phyloP scores from a whole-genome alignment of 352 stramenopile genomes.

The Pythium guiyangense region DNA sequence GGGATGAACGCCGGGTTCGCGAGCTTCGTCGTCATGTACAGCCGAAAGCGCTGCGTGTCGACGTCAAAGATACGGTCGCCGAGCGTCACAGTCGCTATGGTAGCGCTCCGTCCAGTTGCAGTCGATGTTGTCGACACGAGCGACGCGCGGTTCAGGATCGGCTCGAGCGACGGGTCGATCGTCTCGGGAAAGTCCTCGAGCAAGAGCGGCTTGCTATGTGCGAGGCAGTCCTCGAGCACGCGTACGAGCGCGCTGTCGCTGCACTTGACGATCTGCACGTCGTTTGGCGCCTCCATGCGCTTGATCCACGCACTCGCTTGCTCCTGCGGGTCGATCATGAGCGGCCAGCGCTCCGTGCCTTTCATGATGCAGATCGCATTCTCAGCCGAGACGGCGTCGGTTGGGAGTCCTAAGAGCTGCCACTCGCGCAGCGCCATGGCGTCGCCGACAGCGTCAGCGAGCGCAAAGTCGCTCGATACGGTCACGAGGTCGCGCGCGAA shows the following conservation, averaged over 20 bases:
- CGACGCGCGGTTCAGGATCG: constrained; percentile 24
- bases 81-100: constrained; percentile 42
- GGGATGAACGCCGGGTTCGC: constrained; percentile 88
- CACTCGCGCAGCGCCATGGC: constrained; percentile 81
- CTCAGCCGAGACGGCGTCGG: constrained; percentile 84
- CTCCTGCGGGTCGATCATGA: constrained; percentile 93
- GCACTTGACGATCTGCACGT: constrained; percentile 72
- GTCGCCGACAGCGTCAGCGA: constrained; percentile 77
- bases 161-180: constrained; percentile 51
- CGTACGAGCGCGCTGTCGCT: constrained; percentile 36
- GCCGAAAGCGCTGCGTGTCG: constrained; percentile 69
- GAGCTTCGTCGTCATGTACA: constrained; percentile 93
- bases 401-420: constrained; percentile 86
- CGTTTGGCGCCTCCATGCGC: constrained; percentile 62
- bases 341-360: constrained; percentile 82
- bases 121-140: neutral
- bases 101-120: constrained; percentile 2
- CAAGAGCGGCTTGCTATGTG: constrained; percentile 37
- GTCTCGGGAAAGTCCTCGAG: constrained; percentile 53
- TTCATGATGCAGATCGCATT: constrained; percentile 89
- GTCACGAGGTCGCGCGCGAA: constrained; percentile 18
- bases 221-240: constrained; percentile 35
- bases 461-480: constrained; percentile 38
- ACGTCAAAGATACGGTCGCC: constrained; percentile 67
- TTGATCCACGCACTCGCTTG: constrained; percentile 92